phyloP scores from a whole-genome alignment of 352 stramenopile species.

The Pythium graminicola region DNA sequence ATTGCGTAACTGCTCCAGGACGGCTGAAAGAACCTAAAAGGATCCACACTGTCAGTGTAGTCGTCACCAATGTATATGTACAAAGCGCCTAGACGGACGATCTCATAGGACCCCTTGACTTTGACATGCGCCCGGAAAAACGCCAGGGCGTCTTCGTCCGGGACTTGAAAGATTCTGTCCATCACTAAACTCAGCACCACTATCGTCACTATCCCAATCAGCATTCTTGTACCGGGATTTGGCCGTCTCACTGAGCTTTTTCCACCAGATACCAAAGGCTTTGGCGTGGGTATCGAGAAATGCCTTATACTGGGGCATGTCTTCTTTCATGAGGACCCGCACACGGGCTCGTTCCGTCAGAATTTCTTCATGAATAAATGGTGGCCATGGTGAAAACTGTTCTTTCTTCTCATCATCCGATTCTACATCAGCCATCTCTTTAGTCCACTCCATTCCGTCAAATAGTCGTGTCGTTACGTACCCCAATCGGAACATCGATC shows the following conservation, averaged over 20 bases:
- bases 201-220: background rate
- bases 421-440: too few relatives aligned
- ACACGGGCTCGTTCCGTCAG: slow-evolving; percentile 87
- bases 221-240: slow-evolving; percentile 32
- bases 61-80: too few relatives aligned
- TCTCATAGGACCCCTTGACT: slow-evolving; percentile 88
- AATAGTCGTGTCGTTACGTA: slow-evolving; percentile 9
- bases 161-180: slow-evolving; percentile 77
- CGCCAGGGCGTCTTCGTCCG: slow-evolving; percentile 77
- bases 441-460: background rate
- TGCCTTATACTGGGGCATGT: slow-evolving; percentile 58
- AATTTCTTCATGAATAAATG: slow-evolving; percentile 91
- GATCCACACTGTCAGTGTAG: too few relatives aligned
- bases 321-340: slow-evolving; percentile 73
- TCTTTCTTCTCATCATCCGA: slow-evolving; percentile 90
- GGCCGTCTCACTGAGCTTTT: slow-evolving; percentile 31
- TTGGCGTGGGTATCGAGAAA: slow-evolving; percentile 66
- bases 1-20: slow-evolving; percentile 90
- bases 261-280: slow-evolving; percentile 54
- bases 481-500: slow-evolving; percentile 88
- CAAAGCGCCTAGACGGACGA: slow-evolving; percentile 31
- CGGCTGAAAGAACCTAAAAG: slow-evolving; percentile 70
- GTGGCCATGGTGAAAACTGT: slow-evolving; percentile 72
- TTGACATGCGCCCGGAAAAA: slow-evolving; percentile 77
- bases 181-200: background rate